Percentiles rank a stretch among this genome's conserved stretches.
These are phyloP conservation scores for Starmera pachycereana DNA, from an alignment of 805 yeast genomes.

Conservation along the genomic window DNA sequence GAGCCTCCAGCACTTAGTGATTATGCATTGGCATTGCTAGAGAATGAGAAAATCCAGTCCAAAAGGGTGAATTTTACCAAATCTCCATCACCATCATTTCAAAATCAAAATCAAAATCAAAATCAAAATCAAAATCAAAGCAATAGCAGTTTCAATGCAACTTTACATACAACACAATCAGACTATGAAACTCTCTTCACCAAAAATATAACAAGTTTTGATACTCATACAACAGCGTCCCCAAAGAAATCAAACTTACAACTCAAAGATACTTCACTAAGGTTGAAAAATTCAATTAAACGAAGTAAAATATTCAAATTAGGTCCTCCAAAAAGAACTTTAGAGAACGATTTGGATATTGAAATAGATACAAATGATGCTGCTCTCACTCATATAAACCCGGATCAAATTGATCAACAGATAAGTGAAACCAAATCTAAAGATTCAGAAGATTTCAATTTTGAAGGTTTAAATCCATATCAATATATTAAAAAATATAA, in stretches of 20 bases:
- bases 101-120: slow-evolving; percentile 3
- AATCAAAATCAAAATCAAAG: slow-evolving; percentile 5
- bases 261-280: slow-evolving; percentile 9
- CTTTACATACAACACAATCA: slow-evolving; percentile 11
- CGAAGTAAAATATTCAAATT: slow-evolving; percentile 19
- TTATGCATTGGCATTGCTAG: slow-evolving; percentile 43
- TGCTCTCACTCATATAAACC: neutral
- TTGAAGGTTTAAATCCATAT: slow-evolving; percentile 30
- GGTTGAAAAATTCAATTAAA: slow-evolving; percentile 21
- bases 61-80: slow-evolving; percentile 16
- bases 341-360: slow-evolving; percentile 2
- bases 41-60: slow-evolving; percentile 19
- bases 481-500: slow-evolving; percentile 27
- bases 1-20: slow-evolving; percentile 52
- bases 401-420: neutral
- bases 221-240: slow-evolving; percentile 9
- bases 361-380: neutral
- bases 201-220: slow-evolving; percentile 5
- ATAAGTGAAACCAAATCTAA: neutral
- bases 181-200: slow-evolving; percentile 17
- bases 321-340: slow-evolving; percentile 27
- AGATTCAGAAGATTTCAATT: slow-evolving; percentile 11
- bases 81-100: neutral
- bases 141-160: slow-evolving; percentile 5
- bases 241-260: slow-evolving; percentile 6